Conservation (phyloP, 768 basidiomycete genomes). For the Leucocoprinus sp. region DNA sequence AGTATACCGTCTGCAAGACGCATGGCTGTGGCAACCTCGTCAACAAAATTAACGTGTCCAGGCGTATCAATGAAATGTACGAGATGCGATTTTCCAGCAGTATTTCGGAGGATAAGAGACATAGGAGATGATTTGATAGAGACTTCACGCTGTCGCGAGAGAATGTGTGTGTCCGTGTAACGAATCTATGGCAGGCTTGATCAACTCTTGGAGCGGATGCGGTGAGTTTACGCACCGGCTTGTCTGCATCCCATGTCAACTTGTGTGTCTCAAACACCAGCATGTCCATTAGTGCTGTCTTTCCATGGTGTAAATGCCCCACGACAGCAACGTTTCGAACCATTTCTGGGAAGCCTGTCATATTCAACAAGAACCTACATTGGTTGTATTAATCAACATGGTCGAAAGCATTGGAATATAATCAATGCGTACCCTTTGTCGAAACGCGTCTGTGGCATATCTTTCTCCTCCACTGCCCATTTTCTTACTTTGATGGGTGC, state of each 20-base stretch:
- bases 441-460: slow-evolving; percentile 93
- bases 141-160: slow-evolving; percentile 83
- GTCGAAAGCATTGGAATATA: too few relatives aligned
- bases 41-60: slow-evolving; percentile 98
- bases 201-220: background rate
- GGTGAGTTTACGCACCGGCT: slow-evolving; percentile 46
- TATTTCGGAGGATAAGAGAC: slow-evolving; percentile 81
- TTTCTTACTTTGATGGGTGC: slow-evolving; percentile 91
- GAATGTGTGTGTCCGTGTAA: slow-evolving; percentile 92
- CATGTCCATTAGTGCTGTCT: slow-evolving; percentile 96
- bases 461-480: slow-evolving; percentile 94
- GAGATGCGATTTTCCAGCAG: slow-evolving; percentile 86
- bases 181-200: slow-evolving; percentile 48
- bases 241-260: slow-evolving; percentile 87
- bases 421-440: slow-evolving; percentile 79
- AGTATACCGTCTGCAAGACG: slow-evolving; percentile 87
- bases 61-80: slow-evolving; percentile 95
- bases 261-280: slow-evolving; percentile 95
- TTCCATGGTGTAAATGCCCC: slow-evolving; percentile 96
- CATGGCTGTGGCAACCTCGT: slow-evolving; percentile 87
- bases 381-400: slow-evolving; percentile 8
- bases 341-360: slow-evolving; percentile 89
- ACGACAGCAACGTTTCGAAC: slow-evolving; percentile 94
- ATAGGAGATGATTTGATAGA: slow-evolving; percentile 97
- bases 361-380: slow-evolving; percentile 79